Evolutionary conservation across 2,329 filamentous ascomycete genomes (phyloP).

Genomic region (Colletotrichum echinochloae): DNA sequence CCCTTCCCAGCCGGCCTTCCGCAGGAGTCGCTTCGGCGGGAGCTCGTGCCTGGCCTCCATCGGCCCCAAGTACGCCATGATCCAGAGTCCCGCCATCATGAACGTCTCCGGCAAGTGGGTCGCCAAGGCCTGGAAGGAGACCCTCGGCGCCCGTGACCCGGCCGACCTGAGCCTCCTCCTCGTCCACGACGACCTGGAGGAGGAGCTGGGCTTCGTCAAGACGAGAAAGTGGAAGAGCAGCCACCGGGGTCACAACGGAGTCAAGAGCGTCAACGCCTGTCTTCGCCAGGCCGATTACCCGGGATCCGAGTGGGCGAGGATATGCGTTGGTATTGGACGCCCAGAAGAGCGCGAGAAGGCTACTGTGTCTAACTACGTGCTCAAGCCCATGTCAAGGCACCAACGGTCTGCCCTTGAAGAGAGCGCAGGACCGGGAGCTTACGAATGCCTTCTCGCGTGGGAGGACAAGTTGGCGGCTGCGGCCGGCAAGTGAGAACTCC

Average conservation of each 20-base stretch:
- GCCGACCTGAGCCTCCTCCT: slow-evolving; percentile 71
- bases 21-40: slow-evolving; percentile 59
- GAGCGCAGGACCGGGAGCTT: slow-evolving; percentile 64
- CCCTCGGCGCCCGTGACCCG: slow-evolving; percentile 54
- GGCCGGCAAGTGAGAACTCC: background rate
- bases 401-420: slow-evolving; percentile 65
- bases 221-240: slow-evolving; percentile 73
- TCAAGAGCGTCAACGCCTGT: slow-evolving; percentile 72
- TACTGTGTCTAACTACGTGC: slow-evolving; percentile 81
- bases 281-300: slow-evolving; percentile 58
- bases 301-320: slow-evolving; percentile 63
- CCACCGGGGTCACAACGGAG: slow-evolving; percentile 78
- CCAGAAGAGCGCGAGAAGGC: slow-evolving; percentile 75
- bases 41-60: slow-evolving; percentile 63
- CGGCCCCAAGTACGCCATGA: slow-evolving; percentile 70
- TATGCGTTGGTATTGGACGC: slow-evolving; percentile 90
- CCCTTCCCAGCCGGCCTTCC: slow-evolving; percentile 62
- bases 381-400: slow-evolving; percentile 71
- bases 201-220: slow-evolving; percentile 74
- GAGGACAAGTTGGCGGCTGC: slow-evolving; percentile 48
- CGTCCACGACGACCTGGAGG: slow-evolving; percentile 90
- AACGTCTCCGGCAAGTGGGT: slow-evolving; percentile 84
- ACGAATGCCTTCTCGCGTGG: slow-evolving; percentile 61
- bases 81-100: slow-evolving; percentile 84
- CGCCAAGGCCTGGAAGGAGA: slow-evolving; percentile 71